Percentiles rank a stretch among this genome's conserved stretches.
Conservation (phyloP, 2,329 filamentous ascomycete genomes). For the Fusarium illudens region DNA sequence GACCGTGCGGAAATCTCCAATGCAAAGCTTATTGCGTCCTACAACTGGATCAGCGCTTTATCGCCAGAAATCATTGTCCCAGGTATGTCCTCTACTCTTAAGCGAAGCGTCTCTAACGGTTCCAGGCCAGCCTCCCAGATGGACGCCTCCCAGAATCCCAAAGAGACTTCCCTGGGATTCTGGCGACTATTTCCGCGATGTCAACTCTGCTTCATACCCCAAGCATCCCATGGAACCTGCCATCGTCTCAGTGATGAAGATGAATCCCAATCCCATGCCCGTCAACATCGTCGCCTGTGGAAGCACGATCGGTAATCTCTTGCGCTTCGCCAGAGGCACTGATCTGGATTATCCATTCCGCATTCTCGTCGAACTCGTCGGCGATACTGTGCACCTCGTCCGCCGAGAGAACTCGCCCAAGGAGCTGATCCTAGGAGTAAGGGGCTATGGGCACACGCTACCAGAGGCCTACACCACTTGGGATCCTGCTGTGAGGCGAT, state of each 20-base stretch:
- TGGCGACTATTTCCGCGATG: conserved; percentile 62
- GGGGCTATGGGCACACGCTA: conserved; percentile 72
- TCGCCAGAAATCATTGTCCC: conserved; percentile 56
- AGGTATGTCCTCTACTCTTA: conserved; percentile 36
- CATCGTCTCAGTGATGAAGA: conserved; percentile 50
- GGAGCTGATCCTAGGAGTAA: conserved; percentile 63
- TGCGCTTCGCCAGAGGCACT: conserved; percentile 60
- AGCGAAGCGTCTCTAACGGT: not conserved
- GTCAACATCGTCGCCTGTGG: conserved; percentile 70
- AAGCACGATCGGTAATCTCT: conserved; percentile 68
- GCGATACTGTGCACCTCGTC: conserved; percentile 68
- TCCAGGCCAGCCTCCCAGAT: conserved; percentile 36
- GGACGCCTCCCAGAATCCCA: conserved; percentile 22
- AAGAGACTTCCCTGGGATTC: conserved; percentile 45
- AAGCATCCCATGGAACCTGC: conserved; percentile 61
- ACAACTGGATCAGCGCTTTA: conserved; percentile 57
- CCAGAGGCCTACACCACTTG: conserved; percentile 72
- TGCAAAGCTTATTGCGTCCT: conserved; percentile 55
- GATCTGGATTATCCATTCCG: conserved; percentile 63
- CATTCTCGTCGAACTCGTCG: conserved; percentile 64
- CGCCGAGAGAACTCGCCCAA: conserved; percentile 68
- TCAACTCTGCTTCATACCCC: conserved; percentile 61
- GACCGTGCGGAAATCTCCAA: conserved; percentile 44
- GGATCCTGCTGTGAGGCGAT: conserved; percentile 62
- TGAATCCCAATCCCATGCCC: conserved; percentile 24